These are phyloP conservation scores for Furcasterigmium furcatum DNA, from an alignment of 2,329 filamentous ascomycete species.

Conservation along the genomic window DNA sequence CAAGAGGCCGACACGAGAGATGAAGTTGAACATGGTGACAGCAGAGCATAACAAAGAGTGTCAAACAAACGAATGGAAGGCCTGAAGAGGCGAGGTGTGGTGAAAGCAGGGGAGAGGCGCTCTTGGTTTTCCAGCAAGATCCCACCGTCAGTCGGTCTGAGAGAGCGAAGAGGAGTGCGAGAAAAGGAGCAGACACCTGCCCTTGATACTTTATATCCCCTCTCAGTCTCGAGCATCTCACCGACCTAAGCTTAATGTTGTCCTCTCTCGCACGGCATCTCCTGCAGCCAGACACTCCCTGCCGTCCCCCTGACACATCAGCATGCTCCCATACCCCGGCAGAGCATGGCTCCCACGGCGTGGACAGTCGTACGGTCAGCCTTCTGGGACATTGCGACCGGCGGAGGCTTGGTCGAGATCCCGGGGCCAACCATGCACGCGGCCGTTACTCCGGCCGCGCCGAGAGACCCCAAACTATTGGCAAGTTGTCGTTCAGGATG, in stretches of 20 bases:
- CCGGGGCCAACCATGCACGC: background rate
- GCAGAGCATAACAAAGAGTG: background rate
- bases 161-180: background rate
- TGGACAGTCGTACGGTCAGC: background rate
- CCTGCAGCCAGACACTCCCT: background rate
- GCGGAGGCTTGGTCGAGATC: background rate
- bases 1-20: conserved; percentile 19
- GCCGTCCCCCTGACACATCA: background rate
- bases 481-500: background rate
- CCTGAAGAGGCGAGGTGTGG: background rate
- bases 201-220: conserved; percentile 10
- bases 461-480: background rate
- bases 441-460: background rate
- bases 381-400: background rate
- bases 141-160: background rate
- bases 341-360: background rate
- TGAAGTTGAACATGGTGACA: conserved; percentile 16
- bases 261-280: background rate
- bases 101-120: background rate
- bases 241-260: background rate
- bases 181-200: background rate
- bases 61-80: conserved; percentile 18
- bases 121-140: background rate
- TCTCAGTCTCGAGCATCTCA: conserved; percentile 13
- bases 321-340: background rate